Percentiles rank a stretch among this genome's conserved stretches.
phyloP scores from a whole-genome alignment of 768 basidiomycete species.

The Pulveroboletus sp. region DNA sequence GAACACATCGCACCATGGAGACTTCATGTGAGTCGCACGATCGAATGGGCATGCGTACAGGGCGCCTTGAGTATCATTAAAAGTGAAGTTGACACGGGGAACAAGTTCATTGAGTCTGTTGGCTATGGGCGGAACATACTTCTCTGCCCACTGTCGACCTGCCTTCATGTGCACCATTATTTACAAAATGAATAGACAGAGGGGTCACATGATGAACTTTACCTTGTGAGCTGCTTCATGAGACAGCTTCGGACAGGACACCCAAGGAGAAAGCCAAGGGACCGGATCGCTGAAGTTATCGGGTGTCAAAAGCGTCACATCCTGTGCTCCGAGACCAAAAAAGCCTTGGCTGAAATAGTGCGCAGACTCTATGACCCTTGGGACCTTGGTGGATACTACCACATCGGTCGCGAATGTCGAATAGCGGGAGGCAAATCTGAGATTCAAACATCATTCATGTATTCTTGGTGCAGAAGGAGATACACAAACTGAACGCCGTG shows the following conservation, averaged over 20 bases:
- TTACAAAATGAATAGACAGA: neutral
- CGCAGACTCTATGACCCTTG: slow-evolving; percentile 36
- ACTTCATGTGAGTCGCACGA: slow-evolving; percentile 30
- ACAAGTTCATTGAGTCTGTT: slow-evolving; percentile 32
- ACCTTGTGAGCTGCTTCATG: neutral
- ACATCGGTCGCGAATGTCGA: slow-evolving; percentile 15
- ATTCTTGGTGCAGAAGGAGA: neutral
- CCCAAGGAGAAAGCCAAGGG: slow-evolving; percentile 39
- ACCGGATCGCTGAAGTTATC: slow-evolving; percentile 31
- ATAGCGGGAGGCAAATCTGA: slow-evolving; percentile 20
- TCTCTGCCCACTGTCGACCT: slow-evolving; percentile 27
- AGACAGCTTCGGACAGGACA: slow-evolving; percentile 27
- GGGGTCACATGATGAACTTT: neutral
- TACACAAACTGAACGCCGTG: slow-evolving; percentile 35
- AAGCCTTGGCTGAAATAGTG: slow-evolving; percentile 38
- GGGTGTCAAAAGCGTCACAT: slow-evolving; percentile 27
- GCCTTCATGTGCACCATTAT: neutral
- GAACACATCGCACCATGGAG: slow-evolving; percentile 42
- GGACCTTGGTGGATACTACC: slow-evolving; percentile 9
- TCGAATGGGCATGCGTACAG: slow-evolving; percentile 41
- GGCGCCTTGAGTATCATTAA: slow-evolving; percentile 33
- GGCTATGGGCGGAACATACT: slow-evolving; percentile 36
- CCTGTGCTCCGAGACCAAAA: slow-evolving; percentile 30
- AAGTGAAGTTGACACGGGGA: slow-evolving; percentile 29
- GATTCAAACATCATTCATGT: neutral